Evolutionary conservation across 2,329 filamentous ascomycete genomes (phyloP), one percentile per base, ranked within the genome.

Genomic region (Talaromyces sp.): DNA sequence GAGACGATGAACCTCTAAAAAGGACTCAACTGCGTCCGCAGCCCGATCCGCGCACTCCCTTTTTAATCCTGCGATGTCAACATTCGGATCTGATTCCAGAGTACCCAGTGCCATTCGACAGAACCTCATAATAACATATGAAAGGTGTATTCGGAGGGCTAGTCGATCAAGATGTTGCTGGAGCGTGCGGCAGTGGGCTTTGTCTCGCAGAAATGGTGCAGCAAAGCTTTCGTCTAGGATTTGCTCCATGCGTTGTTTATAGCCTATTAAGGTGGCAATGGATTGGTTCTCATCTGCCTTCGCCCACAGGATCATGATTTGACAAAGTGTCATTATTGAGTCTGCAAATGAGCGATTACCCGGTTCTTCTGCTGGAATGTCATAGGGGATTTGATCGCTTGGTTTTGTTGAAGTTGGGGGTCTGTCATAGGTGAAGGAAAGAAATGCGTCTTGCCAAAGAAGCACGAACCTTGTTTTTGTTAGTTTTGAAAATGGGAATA

Each of bases 351-450:
- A 42, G 19, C 22, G 39, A 2, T 27, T 42, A 14, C 39, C 39
- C 14, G 14, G 14, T 16, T 27, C 39, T 1, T 22, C 9, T 1
- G 5, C 27, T 9, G 14, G 16, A 3, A 22, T 3, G 39, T 30
- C 29, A 36, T 52, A 51, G 3, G 60, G 56, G 4, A 63, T 44
- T 4, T 45, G 42, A 40, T 41, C 51, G 36, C 37, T 52, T 45
- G 40, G 48, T 13, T 49, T 54, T n/a, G 52, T 51, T 6, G 39
- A 51, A 47, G 50, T 64, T 11, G 53, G 55, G 14, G 61, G 58
- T 9, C 62, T 57, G 44, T 64, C 62, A 24, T 64, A 64, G 13
- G 61, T 63, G 16, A 64, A 63, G 3, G 60, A 63, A 11, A 64
- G 51, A 14, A 63, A 65, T 1, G 52, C 56, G 30, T 65, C 62